Evolutionary conservation across 371 early-diverging fungal genomes (phyloP).

Genomic region (Haplosporangium sp.): DNA sequence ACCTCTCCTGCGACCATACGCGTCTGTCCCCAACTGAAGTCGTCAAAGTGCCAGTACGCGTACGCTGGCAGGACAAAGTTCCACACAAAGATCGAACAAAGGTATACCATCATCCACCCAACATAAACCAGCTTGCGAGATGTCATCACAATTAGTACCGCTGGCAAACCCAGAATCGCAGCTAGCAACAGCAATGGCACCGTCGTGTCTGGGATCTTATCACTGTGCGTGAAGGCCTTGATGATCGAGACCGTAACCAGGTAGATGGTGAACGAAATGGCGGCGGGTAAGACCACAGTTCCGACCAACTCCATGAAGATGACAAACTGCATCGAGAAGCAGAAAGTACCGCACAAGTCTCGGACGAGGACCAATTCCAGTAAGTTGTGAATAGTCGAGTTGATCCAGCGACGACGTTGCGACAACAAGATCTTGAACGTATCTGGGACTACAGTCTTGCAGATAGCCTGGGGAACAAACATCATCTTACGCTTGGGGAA

Average conservation of each 20-base stretch:
- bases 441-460: conserved; percentile 98
- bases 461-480: conserved; percentile 97
- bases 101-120: conserved; percentile 96
- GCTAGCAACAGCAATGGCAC: conserved; percentile 86
- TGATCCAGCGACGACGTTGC: conserved; percentile 99
- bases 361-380: conserved; percentile 95
- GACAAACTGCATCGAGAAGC: conserved; percentile 99
- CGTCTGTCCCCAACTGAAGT: conserved; percentile 99
- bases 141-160: conserved; percentile 92
- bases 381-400: conserved; percentile 98
- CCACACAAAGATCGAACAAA: conserved; percentile 97
- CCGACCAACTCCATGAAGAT: conserved; percentile 98
- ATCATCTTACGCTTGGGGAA: conserved; percentile 98
- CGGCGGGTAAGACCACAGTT: conserved; percentile 97
- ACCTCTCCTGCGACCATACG: conserved; percentile 83
- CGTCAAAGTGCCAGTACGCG: conserved; percentile 99
- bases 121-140: conserved; percentile 92
- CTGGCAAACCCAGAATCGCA: conserved; percentile 92
- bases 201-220: conserved; percentile 61
- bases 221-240: conserved; percentile 54
- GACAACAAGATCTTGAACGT: conserved; percentile 93
- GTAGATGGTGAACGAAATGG: conserved; percentile 93
- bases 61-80: conserved; percentile 97
- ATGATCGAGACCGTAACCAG: conserved; percentile 76
- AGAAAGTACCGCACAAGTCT: conserved; percentile 98